These are phyloP conservation scores for Platanthera guangdongensis DNA, from an alignment of 106 monocot species.

Conservation along the genomic window DNA sequence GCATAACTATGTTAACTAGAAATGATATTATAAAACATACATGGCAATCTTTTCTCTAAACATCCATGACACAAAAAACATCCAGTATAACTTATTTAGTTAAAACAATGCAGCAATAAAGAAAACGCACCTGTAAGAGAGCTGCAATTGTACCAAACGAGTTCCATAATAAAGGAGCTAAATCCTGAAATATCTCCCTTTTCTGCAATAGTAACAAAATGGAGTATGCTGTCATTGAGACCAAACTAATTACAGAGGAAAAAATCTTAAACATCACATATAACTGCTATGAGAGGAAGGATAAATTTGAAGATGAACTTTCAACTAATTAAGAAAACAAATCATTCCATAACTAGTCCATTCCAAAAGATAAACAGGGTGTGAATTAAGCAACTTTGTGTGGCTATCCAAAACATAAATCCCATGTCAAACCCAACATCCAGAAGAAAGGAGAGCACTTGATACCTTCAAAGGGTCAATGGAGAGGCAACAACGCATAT, in stretches of 20 bases:
- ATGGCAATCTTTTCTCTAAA: neutral
- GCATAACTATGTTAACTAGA: neutral
- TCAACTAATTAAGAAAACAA: too few species aligned
- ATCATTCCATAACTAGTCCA: too few species aligned
- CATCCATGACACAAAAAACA: neutral
- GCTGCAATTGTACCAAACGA: constrained; percentile 94
- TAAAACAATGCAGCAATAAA: neutral
- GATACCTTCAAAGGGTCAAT: too few species aligned
- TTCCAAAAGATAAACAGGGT: too few species aligned
- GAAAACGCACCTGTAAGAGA: constrained; percentile 55
- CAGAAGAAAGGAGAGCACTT: too few species aligned
- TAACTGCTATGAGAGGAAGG: too few species aligned
- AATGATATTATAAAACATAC: neutral
- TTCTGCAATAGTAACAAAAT: constrained; percentile 38
- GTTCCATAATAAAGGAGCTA: constrained; percentile 86
- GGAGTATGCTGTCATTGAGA: too few species aligned
- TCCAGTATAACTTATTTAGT: neutral
- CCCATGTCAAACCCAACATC: too few species aligned
- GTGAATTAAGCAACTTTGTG: too few species aligned
- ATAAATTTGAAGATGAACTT: too few species aligned
- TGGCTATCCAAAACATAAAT: too few species aligned
- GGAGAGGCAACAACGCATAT: too few species aligned
- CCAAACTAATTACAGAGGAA: neutral
- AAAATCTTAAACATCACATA: neutral
- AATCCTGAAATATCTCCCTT: constrained; percentile 89